phyloP scores from a whole-genome alignment of 148 eudicot genomes.

The Vaccinium myrtillus region DNA sequence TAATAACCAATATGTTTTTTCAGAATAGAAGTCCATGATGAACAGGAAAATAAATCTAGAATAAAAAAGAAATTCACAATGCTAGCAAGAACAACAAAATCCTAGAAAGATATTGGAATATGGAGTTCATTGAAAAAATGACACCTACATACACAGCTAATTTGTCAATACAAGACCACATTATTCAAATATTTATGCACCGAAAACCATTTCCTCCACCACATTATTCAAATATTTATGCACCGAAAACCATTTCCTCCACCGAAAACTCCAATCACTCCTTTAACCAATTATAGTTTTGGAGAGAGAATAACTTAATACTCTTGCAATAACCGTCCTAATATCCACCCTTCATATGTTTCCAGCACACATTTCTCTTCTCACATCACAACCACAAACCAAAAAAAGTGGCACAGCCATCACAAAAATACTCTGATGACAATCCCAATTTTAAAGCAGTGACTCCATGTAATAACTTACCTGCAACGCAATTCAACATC shows the following conservation, averaged over 20 bases:
- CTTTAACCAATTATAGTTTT: neutral
- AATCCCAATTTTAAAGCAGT: neutral
- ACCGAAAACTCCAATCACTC: neutral
- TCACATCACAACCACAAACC: neutral
- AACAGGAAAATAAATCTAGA: neutral
- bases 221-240: constrained; percentile 8
- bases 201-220: neutral
- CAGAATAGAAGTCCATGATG: neutral
- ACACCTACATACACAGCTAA: neutral
- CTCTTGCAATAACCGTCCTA: neutral
- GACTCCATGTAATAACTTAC: constrained; percentile 36
- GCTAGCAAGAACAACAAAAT: neutral
- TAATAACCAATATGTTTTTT: neutral
- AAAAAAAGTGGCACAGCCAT: neutral
- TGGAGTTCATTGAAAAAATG: neutral
- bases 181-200: constrained; percentile 10
- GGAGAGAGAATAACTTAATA: neutral
- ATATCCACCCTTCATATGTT: neutral
- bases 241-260: constrained; percentile 5
- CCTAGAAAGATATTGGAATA: neutral
- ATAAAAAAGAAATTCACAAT: constrained; percentile 4
- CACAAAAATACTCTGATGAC: neutral
- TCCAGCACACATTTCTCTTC: neutral
- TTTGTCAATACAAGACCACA: neutral
- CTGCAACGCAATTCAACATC: constrained; percentile 96